A percentile compares a stretch with the other conserved stretches of the same genome.
phyloP scores from a whole-genome alignment of 768 basidiomycete species.

The Pisolithus albus region DNA sequence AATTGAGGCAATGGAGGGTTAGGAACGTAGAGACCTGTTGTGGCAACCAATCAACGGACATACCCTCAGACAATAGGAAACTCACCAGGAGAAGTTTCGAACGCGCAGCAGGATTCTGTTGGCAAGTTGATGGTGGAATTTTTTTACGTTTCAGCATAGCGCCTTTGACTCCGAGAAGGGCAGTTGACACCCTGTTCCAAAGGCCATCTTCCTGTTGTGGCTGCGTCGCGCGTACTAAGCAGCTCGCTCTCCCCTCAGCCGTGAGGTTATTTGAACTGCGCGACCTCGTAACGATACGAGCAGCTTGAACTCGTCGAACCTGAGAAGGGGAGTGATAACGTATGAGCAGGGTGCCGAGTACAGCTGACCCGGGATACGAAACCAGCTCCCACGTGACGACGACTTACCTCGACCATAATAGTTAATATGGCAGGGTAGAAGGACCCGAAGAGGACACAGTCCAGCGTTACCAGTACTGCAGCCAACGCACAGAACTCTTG shows the following conservation, averaged over 20 bases:
- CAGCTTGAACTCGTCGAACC: conserved; percentile 67
- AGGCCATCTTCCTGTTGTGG: conserved; percentile 12
- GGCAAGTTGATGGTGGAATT: conserved; percentile 35
- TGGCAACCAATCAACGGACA: neutral
- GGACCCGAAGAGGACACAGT: conserved; percentile 83
- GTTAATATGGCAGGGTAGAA: conserved; percentile 85
- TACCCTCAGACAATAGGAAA: conserved; percentile 6
- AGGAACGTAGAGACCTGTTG: conserved; percentile 81
- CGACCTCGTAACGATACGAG: conserved; percentile 43
- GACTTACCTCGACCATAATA: conserved; percentile 86
- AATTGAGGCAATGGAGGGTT: conserved; percentile 84
- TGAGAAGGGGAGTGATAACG: conserved; percentile 15
- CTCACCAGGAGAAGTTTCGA: conserved; percentile 81
- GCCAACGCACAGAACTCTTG: conserved; percentile 94
- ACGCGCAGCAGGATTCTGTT: conserved; percentile 76
- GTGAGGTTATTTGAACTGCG: conserved; percentile 24
- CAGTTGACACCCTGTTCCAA: conserved; percentile 21
- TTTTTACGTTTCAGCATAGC: conserved; percentile 41
- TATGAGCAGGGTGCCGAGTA: too few relatives aligned
- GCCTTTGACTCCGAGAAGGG: conserved; percentile 42
- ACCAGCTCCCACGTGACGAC: conserved; percentile 9
- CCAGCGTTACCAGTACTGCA: conserved; percentile 74
- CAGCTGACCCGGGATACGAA: too few relatives aligned
- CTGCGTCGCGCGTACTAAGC: conserved; percentile 20
- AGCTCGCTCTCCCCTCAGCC: conserved; percentile 25